Conservation (phyloP, 129 eudicot genomes). For the Pittosporum tobira region DNA sequence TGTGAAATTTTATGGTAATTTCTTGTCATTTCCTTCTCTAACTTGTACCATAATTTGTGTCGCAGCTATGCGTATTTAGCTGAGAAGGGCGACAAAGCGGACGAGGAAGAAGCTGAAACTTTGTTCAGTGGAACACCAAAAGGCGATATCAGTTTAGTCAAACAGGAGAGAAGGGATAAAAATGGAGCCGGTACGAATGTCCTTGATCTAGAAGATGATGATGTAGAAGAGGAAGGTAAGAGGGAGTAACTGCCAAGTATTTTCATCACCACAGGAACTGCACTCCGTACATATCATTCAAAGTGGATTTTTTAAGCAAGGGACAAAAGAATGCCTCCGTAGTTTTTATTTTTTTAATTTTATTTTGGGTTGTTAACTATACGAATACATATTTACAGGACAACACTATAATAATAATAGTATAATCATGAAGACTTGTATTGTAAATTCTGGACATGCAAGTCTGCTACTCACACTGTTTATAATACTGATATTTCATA, state of each 20-base stretch:
- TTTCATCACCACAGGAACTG: no score
- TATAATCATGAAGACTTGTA: no score
- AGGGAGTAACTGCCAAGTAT: constrained; percentile 25
- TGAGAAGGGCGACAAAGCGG: constrained; percentile 56
- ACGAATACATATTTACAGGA: no score
- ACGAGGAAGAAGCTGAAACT: constrained; percentile 78
- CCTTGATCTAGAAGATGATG: constrained; percentile 42
- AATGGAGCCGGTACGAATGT: constrained; percentile 22
- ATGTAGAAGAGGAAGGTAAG: constrained; percentile 41
- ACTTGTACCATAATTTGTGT: background rate
- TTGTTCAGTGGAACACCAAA: constrained; percentile 45
- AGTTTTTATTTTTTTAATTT: no score
- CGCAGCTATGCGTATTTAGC: constrained; percentile 80
- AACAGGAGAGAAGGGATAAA: constrained; percentile 43
- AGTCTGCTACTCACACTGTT: no score
- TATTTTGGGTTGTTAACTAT: no score
- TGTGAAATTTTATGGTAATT: background rate
- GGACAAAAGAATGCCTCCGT: background rate
- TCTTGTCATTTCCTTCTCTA: background rate
- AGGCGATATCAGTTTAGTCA: constrained; percentile 71
- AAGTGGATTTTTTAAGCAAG: background rate
- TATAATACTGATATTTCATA: no score
- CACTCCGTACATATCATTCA: background rate
- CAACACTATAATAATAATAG: no score
- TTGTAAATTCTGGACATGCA: no score